Conservation (phyloP, 192 early-diverging fungal species). For the Linnemannia schmuckeri region DNA sequence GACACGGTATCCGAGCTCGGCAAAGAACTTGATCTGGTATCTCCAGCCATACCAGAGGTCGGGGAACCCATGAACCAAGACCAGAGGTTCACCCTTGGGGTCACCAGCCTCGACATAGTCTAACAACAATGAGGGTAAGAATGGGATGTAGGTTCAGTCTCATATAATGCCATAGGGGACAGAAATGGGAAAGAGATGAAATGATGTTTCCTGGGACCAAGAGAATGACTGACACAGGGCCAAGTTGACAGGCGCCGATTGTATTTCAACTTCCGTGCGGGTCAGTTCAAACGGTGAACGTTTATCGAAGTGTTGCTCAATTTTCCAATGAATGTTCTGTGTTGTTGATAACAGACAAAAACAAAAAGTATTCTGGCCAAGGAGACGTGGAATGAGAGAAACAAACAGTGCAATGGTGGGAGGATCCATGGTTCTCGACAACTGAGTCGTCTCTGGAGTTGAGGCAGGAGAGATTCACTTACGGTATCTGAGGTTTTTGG, state of each 20-base stretch:
- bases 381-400: no score
- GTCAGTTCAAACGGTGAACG: neutral
- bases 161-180: neutral
- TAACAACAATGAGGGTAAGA: neutral
- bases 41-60: constrained; percentile 62
- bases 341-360: neutral
- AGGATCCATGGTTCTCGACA: neutral
- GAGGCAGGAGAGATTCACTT: neutral
- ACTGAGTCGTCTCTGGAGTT: neutral
- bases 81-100: constrained; percentile 38
- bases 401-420: neutral
- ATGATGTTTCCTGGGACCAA: neutral
- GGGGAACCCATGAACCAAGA: constrained; percentile 59
- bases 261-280: neutral
- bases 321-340: neutral
- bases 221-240: neutral
- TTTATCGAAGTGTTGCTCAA: neutral
- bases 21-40: constrained; percentile 65
- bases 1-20: constrained; percentile 68
- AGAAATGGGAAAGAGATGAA: neutral
- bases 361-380: neutral
- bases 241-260: neutral
- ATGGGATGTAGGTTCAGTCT: neutral
- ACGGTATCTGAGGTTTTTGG: constrained; percentile 27
- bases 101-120: constrained; percentile 62